Evolutionary conservation across 1,284 basidiomycete genomes (phyloP), one percentile per base, ranked within the genome.

Genomic region (Heliocybe sulcata): DNA sequence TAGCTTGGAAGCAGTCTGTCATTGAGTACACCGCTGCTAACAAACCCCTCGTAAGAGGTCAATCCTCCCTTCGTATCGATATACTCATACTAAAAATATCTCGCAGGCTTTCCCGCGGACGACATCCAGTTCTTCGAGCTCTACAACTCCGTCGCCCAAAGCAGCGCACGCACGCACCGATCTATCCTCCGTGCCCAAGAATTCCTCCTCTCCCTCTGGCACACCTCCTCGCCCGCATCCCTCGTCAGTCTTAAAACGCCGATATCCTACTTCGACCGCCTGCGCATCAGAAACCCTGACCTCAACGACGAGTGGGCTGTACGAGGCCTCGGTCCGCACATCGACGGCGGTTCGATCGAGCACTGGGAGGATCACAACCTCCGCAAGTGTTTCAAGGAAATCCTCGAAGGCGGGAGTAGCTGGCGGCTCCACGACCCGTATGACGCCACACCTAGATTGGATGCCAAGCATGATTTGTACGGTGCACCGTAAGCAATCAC

Each of bases 311-410:
- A 19, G 9, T 12, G 27, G 47, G 47, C 6, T 6, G 74, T 76
- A 45, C 81, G 82, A 58, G 69, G 73, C 0, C 70, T 92, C 2
- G 87, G 85, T 0, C 82, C 89, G 2, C 90, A 93, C 62, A 75
- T 89, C 50, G 90, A 93, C 63, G 85, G 85, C 0, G 92, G 90
- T 1, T 71, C 80, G 0, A 85, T 94, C 26, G 92, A 95, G 69
- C 76, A 90, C 23, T 94, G 92, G 92, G 90, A 94, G 66, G 90
- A 94, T 63, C 69, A 77, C 3, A 69, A 65, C 1, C 90, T 92
- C 70, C 76, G 88, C 33, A 73, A 70, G 2, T 85, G 82, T 59
- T 93, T 87, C 65, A 68, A 69, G 2, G 75, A 81, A 51, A 90
- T 94, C 55, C 71, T 94, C 16, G 51, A 65, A 91, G 1, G 56